These are phyloP conservation scores for Mortierella sp. DNA, from an alignment of 371 early-diverging fungal species.

Conservation along the genomic window DNA sequence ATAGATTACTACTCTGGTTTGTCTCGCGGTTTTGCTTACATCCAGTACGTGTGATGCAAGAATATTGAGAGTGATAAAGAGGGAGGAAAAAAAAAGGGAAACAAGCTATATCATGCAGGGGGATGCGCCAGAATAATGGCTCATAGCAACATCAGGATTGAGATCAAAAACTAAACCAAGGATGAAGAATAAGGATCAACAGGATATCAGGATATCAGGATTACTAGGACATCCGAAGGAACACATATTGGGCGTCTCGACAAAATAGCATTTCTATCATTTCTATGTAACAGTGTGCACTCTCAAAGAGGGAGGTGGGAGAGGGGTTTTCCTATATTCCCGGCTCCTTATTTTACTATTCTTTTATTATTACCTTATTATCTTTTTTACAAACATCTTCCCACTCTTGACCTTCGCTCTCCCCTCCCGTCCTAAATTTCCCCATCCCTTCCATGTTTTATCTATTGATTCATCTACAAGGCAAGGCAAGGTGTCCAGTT, in stretches of 20 bases:
- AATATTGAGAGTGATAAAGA: neutral
- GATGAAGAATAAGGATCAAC: no score
- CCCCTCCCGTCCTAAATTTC: neutral
- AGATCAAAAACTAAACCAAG: neutral
- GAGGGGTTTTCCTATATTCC: neutral
- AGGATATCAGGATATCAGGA: neutral
- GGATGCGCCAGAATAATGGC: neutral
- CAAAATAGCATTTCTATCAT: neutral
- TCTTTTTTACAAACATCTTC: neutral
- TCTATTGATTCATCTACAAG: slow-evolving; percentile 9
- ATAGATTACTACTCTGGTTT: slow-evolving; percentile 47
- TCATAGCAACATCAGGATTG: neutral
- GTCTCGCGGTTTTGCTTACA: slow-evolving; percentile 43
- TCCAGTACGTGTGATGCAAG: slow-evolving; percentile 36
- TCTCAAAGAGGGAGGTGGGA: no score
- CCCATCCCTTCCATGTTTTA: neutral
- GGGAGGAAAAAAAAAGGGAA: neutral
- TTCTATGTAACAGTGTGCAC: neutral
- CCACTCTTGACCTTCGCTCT: neutral
- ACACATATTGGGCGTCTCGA: neutral
- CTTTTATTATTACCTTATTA: no score
- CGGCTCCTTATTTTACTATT: neutral
- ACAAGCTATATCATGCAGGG: neutral
- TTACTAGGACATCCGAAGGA: neutral
- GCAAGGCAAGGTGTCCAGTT: neutral